A percentile compares a stretch with the other conserved stretches of the same genome.
Conservation (phyloP, 192 early-diverging fungal genomes). For the Backusella australiensis region DNA sequence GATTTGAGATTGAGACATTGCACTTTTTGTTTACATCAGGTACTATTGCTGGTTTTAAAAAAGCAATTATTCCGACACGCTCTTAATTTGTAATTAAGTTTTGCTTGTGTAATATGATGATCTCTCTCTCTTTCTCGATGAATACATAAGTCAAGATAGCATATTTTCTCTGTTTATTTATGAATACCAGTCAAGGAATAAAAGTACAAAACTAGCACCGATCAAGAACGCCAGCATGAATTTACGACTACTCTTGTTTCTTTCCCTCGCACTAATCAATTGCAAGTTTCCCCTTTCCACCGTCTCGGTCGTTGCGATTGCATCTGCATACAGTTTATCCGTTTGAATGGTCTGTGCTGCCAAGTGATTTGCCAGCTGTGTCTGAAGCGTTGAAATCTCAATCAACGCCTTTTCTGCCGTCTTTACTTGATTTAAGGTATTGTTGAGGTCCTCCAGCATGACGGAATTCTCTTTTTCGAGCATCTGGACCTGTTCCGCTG, state of each 20-base stretch:
- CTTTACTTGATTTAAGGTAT: constrained; percentile 63
- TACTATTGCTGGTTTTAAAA: background rate
- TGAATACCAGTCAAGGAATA: constrained; percentile 78
- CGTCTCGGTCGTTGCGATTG: constrained; percentile 59
- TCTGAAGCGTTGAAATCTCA: constrained; percentile 72
- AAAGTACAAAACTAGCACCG: constrained; percentile 64
- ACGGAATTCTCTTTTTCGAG: constrained; percentile 66
- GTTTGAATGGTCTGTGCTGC: constrained; percentile 71
- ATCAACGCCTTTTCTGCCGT: constrained; percentile 64
- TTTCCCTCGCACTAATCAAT: constrained; percentile 59
- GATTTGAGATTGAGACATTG: no score
- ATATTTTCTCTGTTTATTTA: background rate
- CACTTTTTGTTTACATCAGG: background rate
- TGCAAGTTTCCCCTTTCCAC: constrained; percentile 69
- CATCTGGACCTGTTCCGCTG: constrained; percentile 56
- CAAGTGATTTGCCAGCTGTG: constrained; percentile 68
- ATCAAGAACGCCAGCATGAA: constrained; percentile 73
- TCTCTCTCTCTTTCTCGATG: background rate
- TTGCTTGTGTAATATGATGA: background rate
- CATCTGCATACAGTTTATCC: constrained; percentile 68
- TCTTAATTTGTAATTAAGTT: background rate
- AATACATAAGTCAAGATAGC: background rate
- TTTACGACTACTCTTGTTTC: constrained; percentile 66
- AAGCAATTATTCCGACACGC: background rate
- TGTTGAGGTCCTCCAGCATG: constrained; percentile 70